phyloP scores from a whole-genome alignment of 2,329 filamentous ascomycete genomes.

The Xylariaceae sp. region DNA sequence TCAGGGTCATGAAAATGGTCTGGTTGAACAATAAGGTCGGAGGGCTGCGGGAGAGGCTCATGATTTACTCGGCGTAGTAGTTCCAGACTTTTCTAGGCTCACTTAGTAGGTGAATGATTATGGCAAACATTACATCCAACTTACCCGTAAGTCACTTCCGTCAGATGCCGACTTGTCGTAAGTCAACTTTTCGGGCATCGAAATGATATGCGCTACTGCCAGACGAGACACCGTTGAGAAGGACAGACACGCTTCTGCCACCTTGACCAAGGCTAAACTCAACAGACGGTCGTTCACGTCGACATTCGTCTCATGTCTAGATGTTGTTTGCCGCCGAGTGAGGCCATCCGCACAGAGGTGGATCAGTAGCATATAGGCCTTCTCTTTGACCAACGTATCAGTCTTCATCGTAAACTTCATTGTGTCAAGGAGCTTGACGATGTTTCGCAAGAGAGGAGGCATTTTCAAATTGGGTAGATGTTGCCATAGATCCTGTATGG shows the following conservation, averaged over 20 bases:
- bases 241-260: conserved; percentile 35
- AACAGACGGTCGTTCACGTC: conserved; percentile 33
- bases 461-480: conserved; percentile 30
- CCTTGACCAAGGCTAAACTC: conserved; percentile 36
- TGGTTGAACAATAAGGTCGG: conserved; percentile 19
- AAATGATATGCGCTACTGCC: conserved; percentile 39
- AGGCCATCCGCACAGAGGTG: conserved; percentile 40
- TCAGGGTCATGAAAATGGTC: conserved; percentile 27
- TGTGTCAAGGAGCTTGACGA: conserved; percentile 11
- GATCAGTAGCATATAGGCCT: conserved; percentile 37
- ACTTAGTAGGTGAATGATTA: conserved; percentile 23
- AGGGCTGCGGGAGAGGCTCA: conserved; percentile 19
- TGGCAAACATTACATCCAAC: conserved; percentile 9
- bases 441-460: conserved; percentile 35
- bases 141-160: conserved; percentile 41
- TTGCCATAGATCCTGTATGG: conserved; percentile 37
- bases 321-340: conserved; percentile 27
- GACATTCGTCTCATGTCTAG: conserved; percentile 28
- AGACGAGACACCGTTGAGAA: conserved; percentile 36
- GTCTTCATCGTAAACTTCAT: conserved; percentile 8
- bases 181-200: conserved; percentile 36
- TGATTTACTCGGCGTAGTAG: conserved; percentile 27
- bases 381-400: conserved; percentile 29
- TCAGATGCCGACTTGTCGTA: conserved; percentile 31
- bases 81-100: conserved; percentile 29